phyloP scores from a whole-genome alignment of 306 rosid genomes.

The Rubus idaeus region DNA sequence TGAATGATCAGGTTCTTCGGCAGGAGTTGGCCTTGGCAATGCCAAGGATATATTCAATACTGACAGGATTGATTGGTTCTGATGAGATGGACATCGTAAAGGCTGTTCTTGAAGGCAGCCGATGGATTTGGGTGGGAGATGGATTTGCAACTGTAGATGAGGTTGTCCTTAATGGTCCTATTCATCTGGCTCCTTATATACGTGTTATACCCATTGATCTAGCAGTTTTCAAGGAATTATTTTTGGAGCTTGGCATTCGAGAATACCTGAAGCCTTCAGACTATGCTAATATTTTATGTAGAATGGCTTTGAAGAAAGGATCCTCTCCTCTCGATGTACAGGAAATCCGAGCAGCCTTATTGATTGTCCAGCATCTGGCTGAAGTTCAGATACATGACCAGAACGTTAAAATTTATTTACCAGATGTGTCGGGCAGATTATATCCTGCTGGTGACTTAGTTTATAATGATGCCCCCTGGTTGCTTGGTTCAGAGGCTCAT shows the following conservation, averaged over 20 bases:
- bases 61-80: slow-evolving; percentile 66
- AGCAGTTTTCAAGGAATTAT: slow-evolving; percentile 82
- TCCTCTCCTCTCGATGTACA: slow-evolving; percentile 77
- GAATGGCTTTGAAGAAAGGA: slow-evolving; percentile 80
- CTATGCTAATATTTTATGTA: slow-evolving; percentile 72
- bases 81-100: slow-evolving; percentile 98
- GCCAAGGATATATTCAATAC: slow-evolving; percentile 89
- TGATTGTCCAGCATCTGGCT: slow-evolving; percentile 88
- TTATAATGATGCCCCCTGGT: slow-evolving; percentile 98
- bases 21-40: slow-evolving; percentile 86
- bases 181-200: slow-evolving; percentile 94
- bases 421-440: slow-evolving; percentile 74
- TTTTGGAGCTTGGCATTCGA: slow-evolving; percentile 81
- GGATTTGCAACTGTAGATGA: slow-evolving; percentile 89
- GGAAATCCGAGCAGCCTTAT: slow-evolving; percentile 80
- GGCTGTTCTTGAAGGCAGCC: slow-evolving; percentile 93
- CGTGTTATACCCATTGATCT: slow-evolving; percentile 92
- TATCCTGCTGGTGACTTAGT: slow-evolving; percentile 75
- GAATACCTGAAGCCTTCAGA: slow-evolving; percentile 71
- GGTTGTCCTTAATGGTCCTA: slow-evolving; percentile 93
- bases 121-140: slow-evolving; percentile 99
- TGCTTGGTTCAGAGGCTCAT: slow-evolving; percentile 75
- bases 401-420: slow-evolving; percentile 69
- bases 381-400: slow-evolving; percentile 69
- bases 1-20: slow-evolving; percentile 80